A percentile compares a stretch with the other conserved stretches of the same genome.
Evolutionary conservation across 2,329 filamentous ascomycete genomes (phyloP).

Genomic region (Lasiodiplodia sp.): DNA sequence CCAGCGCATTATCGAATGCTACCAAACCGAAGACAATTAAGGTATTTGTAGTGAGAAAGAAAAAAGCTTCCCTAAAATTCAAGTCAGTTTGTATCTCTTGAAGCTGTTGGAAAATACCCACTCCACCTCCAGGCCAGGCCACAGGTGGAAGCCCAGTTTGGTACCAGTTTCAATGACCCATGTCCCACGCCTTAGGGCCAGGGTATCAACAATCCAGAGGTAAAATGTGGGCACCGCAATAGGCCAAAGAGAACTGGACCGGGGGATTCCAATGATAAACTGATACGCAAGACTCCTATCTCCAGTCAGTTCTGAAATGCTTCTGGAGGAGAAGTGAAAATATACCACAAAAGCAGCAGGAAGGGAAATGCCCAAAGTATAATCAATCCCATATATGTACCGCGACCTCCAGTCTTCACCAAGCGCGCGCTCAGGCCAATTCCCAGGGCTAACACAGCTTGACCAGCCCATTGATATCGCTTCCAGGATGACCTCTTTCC

Average conservation of each 20-base stretch:
- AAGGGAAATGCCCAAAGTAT: constrained; percentile 73
- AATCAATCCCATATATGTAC: constrained; percentile 75
- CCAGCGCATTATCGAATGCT: constrained; percentile 73
- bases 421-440: constrained; percentile 54
- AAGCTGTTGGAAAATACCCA: constrained; percentile 33
- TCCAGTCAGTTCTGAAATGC: constrained; percentile 22
- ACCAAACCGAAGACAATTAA: constrained; percentile 74
- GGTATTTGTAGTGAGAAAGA: constrained; percentile 74
- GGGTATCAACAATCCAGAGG: constrained; percentile 75
- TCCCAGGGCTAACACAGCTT: constrained; percentile 53
- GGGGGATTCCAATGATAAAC: constrained; percentile 68
- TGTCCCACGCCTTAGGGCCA: constrained; percentile 71
- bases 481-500: neutral
- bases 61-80: constrained; percentile 65
- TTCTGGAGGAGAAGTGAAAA: neutral
- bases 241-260: constrained; percentile 64
- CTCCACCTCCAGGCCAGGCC: constrained; percentile 73
- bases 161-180: constrained; percentile 75
- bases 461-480: constrained; percentile 57
- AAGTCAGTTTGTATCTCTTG: constrained; percentile 24
- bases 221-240: constrained; percentile 72
- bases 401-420: constrained; percentile 55
- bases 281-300: constrained; percentile 66
- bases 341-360: constrained; percentile 66
- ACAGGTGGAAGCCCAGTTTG: constrained; percentile 69